Evolutionary conservation across 805 yeast species (phyloP).

Genomic region (Wickerhamomyces bisporus): DNA sequence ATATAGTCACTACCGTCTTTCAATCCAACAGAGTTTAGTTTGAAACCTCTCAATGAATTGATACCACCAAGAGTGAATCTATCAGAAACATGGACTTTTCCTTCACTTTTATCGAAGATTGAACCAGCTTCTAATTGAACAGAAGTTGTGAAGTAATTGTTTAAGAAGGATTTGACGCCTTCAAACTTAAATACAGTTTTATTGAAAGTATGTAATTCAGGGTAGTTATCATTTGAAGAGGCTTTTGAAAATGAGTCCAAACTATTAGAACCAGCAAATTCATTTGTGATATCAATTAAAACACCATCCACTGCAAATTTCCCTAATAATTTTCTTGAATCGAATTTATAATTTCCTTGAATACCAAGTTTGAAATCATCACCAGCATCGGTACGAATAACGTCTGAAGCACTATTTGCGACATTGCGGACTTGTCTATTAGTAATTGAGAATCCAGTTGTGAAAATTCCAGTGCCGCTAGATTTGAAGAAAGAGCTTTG

Average conservation of each 20-base stretch:
- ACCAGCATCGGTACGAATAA: slow-evolving; percentile 50
- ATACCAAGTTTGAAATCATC: slow-evolving; percentile 52
- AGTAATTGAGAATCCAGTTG: slow-evolving; percentile 55
- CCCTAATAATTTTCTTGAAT: slow-evolving; percentile 38
- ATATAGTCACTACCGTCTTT: slow-evolving; percentile 39
- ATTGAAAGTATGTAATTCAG: slow-evolving; percentile 25
- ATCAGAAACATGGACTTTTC: slow-evolving; percentile 56
- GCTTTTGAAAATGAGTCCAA: slow-evolving; percentile 26
- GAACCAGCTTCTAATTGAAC: slow-evolving; percentile 46
- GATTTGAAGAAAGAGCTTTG: slow-evolving; percentile 23
- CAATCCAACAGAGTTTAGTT: slow-evolving; percentile 52
- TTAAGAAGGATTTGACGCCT: slow-evolving; percentile 35
- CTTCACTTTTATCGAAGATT: slow-evolving; percentile 30
- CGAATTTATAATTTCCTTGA: slow-evolving; percentile 34
- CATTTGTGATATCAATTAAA: slow-evolving; percentile 36
- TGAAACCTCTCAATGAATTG: slow-evolving; percentile 57
- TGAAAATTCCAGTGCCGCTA: slow-evolving; percentile 24
- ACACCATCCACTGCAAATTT: slow-evolving; percentile 44
- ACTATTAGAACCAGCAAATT: slow-evolving; percentile 30
- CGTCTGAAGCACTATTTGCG: slow-evolving; percentile 47
- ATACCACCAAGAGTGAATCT: slow-evolving; percentile 71
- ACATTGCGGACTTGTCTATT: slow-evolving; percentile 54
- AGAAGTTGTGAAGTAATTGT: slow-evolving; percentile 43
- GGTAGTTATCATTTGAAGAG: slow-evolving; percentile 18
- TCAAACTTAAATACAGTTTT: slow-evolving; percentile 18